phyloP scores from a whole-genome alignment of 2,329 filamentous ascomycete species.

The Elsinoe necatrix region DNA sequence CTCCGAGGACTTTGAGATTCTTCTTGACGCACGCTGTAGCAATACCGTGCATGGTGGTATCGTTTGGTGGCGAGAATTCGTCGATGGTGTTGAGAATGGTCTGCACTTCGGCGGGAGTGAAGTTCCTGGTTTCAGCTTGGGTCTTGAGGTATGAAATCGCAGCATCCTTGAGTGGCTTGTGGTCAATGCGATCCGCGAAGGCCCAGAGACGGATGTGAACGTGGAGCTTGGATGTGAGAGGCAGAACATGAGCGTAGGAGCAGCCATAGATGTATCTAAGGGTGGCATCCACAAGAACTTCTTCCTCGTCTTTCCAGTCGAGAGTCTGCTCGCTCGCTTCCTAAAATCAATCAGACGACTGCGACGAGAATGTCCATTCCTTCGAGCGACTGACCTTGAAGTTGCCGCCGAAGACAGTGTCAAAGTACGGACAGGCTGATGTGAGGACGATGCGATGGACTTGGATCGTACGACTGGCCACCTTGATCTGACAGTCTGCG shows the following conservation, averaged over 20 bases:
- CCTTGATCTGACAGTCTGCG: slow-evolving; percentile 4
- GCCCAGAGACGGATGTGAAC: background rate
- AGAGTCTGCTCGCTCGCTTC: background rate
- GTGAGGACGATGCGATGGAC: background rate
- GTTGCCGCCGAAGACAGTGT: background rate
- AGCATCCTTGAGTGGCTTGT: background rate
- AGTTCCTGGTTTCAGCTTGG: background rate
- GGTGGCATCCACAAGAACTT: background rate
- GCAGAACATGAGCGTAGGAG: background rate
- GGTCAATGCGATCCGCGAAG: background rate
- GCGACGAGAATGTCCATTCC: background rate
- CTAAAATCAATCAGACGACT: background rate
- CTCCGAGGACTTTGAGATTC: background rate
- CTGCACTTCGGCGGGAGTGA: background rate
- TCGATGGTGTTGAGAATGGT: background rate
- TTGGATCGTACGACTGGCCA: background rate
- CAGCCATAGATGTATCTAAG: background rate
- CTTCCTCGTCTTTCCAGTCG: background rate
- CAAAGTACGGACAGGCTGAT: background rate
- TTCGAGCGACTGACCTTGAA: background rate
- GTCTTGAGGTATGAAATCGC: background rate
- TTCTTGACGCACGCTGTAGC: background rate
- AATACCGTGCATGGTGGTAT: background rate
- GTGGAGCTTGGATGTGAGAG: background rate
- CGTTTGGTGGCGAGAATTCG: background rate